phyloP scores from a whole-genome alignment of 1,284 basidiomycete species.

The Paramarasmius palmivorus region DNA sequence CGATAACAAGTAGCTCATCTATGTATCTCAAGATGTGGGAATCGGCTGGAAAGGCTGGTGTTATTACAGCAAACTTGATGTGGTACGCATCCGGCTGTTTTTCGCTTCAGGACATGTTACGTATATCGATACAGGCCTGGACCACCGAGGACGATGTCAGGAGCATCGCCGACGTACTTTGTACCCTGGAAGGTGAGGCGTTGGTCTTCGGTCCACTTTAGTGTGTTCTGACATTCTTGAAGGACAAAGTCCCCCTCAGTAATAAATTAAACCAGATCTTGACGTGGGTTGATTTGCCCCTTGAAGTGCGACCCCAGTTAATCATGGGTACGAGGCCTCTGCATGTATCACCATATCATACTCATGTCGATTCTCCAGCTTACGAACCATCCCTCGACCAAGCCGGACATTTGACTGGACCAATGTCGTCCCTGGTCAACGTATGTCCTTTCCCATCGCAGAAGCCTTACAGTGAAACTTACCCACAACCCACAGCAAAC shows the following conservation, averaged over 20 bases:
- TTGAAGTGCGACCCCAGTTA: slow-evolving; percentile 72
- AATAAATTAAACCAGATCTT: slow-evolving; percentile 77
- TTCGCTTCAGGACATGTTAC: background rate
- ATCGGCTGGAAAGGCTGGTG: slow-evolving; percentile 70
- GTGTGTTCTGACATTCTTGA: slow-evolving; percentile 1
- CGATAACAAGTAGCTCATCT: no score
- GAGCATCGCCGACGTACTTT: slow-evolving; percentile 71
- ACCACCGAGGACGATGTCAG: slow-evolving; percentile 68
- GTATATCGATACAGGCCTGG: slow-evolving; percentile 65
- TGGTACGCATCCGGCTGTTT: slow-evolving; percentile 57
- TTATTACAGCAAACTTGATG: slow-evolving; percentile 87
- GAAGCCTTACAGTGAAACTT: background rate
- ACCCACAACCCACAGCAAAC: slow-evolving; percentile 47
- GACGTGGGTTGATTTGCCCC: slow-evolving; percentile 74
- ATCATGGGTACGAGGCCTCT: slow-evolving; percentile 60
- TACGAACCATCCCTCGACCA: slow-evolving; percentile 82
- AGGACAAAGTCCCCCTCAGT: slow-evolving; percentile 63
- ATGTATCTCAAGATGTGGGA: slow-evolving; percentile 97
- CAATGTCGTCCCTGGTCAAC: slow-evolving; percentile 71
- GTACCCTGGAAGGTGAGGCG: slow-evolving; percentile 68
- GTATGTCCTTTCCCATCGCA: slow-evolving; percentile 42
- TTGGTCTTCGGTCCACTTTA: background rate
- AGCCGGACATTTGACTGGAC: slow-evolving; percentile 80
- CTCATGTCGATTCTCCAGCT: slow-evolving; percentile 40
- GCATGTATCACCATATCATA: background rate